Evolutionary conservation across 495 filamentous ascomycete genomes (phyloP), one percentile per base, ranked within the genome.

Genomic region (Podospora comata): DNA sequence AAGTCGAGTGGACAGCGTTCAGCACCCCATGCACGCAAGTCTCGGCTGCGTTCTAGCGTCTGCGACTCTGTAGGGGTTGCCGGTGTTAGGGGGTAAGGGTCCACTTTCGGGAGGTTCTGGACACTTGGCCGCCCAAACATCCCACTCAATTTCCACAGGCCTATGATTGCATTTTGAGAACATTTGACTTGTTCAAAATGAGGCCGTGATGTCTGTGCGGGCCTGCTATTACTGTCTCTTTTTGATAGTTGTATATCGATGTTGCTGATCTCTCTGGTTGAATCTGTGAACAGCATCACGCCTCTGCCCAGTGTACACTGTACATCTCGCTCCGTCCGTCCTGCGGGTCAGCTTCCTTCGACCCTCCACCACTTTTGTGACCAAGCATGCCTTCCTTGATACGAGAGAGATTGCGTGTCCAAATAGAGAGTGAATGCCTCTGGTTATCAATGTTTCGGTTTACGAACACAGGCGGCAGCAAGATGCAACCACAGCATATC

Each of bases 371-470:
- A 63, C 30, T 32, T 39, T 27, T 63, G 27, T 32, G 27, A 11
- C 61, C 18, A 48, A 18, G 27, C 61, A 63, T 34, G 32, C 18
- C 34, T 32, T 44, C 16, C 30, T 63, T 32, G n/a, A 63, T 63
- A 63, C 61, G 61, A 63, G 61, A 63, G 61, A 63, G 61, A 63
- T 63, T 63, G 30, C 61, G 34, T 32, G 61, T 63, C 60, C 60
- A 32, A 6, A 32, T 32, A 32, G 30, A 32, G 4, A 32, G 30
- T 5, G 39, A 13, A 3, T 18, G 39, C 13, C 7, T 16, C 7
- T 16, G 15, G 39, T 48, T 48, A 48, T 13, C 39, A 48, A 13
- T 11, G 39, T 48, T 13, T 48, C 39, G 39, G 9, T 48, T 48
- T 13, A 48, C 5, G 39, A 48, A 48, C 13, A 48, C 39, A 48